Evolutionary conservation across 441 rosid genomes (phyloP), one percentile per base, ranked within the genome.

Genomic region (Melastoma candidum): DNA sequence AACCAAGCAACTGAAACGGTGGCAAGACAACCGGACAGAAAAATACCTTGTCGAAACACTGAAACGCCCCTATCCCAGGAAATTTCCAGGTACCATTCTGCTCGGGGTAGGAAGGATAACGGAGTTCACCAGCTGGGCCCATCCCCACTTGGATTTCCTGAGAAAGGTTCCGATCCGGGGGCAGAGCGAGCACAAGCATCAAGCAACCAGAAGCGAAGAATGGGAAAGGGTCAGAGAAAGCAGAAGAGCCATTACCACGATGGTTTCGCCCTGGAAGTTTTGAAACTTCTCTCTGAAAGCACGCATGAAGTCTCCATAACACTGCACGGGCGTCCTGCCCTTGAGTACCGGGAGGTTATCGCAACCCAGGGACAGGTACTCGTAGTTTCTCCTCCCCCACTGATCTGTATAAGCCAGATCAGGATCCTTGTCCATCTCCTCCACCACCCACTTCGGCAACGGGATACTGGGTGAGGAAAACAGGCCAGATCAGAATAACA

Each of bases 131-230:
- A 11, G 95, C 95, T 48, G 95, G 97, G 47, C 97, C 95, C 97
- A 90, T 86, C 59, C 97, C 97, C 32, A 83, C 92, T 79, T 90
- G 97, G 56, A 90, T 90, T 84, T 90, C 97, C 97, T 90, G 77
- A 32, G 8, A 32, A 32, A 8, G 11, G 47, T 43, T 17, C 22
- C 22, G 22, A 17, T 17, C 22, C 22, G 22, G 22, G 22, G 22
- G n/a, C 24, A 12, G n/a, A 22, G 4, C 26, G 14, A 25, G 47
- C 8, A 4, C 43, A 56, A 26, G 49, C 48, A 2, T 9, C 48
- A 11, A 63, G 26, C 2, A 10, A 26, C 2, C 44, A 46, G n/a
- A n/a, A 7, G 63, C 27, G 11, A 32, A 7, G 45, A 46, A 2
- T 27, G 51, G 46, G 32, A 11, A 61, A 26, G 51, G n/a, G 29